Percentiles rank a stretch among this genome's conserved stretches.
phyloP scores from a whole-genome alignment of 2,329 filamentous ascomycete species.

The Arachnomyces sp. region DNA sequence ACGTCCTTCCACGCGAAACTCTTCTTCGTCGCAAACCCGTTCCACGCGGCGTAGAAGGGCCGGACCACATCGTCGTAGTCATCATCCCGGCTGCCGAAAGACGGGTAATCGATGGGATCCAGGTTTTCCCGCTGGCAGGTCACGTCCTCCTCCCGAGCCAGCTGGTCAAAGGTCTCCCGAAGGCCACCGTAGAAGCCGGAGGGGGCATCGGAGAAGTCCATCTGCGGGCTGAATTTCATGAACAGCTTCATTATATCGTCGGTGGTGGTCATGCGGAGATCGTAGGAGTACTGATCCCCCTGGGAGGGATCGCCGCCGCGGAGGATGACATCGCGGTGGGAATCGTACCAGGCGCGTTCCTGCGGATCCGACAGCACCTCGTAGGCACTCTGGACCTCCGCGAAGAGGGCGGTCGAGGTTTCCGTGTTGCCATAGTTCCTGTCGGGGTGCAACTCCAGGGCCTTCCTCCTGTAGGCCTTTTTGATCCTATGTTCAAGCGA shows the following conservation, averaged over 20 bases:
- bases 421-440: slow-evolving; percentile 83
- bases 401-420: slow-evolving; percentile 73
- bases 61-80: slow-evolving; percentile 67
- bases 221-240: slow-evolving; percentile 65
- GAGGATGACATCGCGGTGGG: slow-evolving; percentile 78
- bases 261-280: slow-evolving; percentile 67
- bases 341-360: slow-evolving; percentile 96
- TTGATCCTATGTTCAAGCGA: slow-evolving; percentile 57
- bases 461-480: slow-evolving; percentile 83
- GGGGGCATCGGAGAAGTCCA: slow-evolving; percentile 72
- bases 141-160: slow-evolving; percentile 70
- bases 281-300: slow-evolving; percentile 52
- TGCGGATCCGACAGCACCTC: slow-evolving; percentile 94
- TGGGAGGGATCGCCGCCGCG: slow-evolving; percentile 46
- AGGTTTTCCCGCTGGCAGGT: slow-evolving; percentile 62
- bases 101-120: slow-evolving; percentile 60
- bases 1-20: slow-evolving; percentile 83
- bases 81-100: slow-evolving; percentile 71
- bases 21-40: slow-evolving; percentile 73
- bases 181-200: slow-evolving; percentile 79
- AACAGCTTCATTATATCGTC: slow-evolving; percentile 72
- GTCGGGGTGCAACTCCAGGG: slow-evolving; percentile 89
- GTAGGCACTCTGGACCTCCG: slow-evolving; percentile 86
- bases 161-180: slow-evolving; percentile 65
- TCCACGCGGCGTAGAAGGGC: slow-evolving; percentile 74